Base-by-base conservation (phyloP, 2,329 filamentous ascomycete species). In the Akanthomyces lecanii region DNA sequence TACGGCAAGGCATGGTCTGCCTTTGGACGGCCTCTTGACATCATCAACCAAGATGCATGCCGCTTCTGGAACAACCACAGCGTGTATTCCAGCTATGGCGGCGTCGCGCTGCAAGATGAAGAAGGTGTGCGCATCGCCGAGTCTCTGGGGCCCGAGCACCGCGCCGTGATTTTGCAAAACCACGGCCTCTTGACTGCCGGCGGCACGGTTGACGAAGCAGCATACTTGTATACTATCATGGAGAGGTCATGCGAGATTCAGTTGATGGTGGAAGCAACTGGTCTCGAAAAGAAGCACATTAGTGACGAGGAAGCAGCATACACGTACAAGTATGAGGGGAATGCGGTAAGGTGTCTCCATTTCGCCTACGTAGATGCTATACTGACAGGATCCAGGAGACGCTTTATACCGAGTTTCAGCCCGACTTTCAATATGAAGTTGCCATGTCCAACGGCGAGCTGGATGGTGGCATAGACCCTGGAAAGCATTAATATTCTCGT, bases 111-210 rank as follows among this genome's bases (percentile, higher is more conserved):
- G 80, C 70, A 85, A 79, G 67, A 85, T 77, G 71, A 90, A 62
- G 89, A 92, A 71, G 88, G 88, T 1, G 75, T 81, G 67, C 78
- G 82, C 48, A 85, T 92, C 65, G 88, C 88, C 2, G 77, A 76
- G 12, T 83, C 87, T 0, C 77, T 92, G 1, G 88, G 88, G 0
- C 63, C 68, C 30, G 73, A 78, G 0, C 83, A 83, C 67, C 89
- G 82, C 71, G 88, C 81, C 1, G 80, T 85, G 66, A 86, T 91
- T 53, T 75, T 91, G 57, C 79, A 87, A 66, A 92, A 91, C 71
- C 89, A 92, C 73, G 89, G 89, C 0, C 75, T 92, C 42, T 74
- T 92, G 57, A 90, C 87, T 0, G 88, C 90, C 0, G 89, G 89
- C 4, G 69, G 73, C 7, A 92, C 89, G 0, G 89, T 92, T 2